Evolutionary conservation across 208 protist species (phyloP).

Genomic region (Eutreptiella sp.): DNA sequence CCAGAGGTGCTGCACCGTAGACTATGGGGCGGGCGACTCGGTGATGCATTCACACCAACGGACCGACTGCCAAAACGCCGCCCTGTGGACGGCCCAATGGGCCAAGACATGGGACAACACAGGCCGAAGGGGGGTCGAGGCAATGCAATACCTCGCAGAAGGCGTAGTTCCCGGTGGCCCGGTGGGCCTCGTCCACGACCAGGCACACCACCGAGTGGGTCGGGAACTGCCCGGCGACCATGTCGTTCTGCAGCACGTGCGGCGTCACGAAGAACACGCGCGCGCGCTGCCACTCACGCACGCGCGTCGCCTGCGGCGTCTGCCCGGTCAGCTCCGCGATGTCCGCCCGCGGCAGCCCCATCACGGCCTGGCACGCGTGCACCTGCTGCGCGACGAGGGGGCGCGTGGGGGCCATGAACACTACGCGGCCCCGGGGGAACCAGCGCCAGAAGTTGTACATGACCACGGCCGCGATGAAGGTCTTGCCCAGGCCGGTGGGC

Average conservation of each 20-base stretch:
- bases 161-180: slow-evolving; percentile 43
- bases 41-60: too few species aligned
- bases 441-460: slow-evolving; percentile 66
- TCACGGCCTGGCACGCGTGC: slow-evolving; percentile 46
- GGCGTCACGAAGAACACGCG: slow-evolving; percentile 64
- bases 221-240: slow-evolving; percentile 24
- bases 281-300: slow-evolving; percentile 37
- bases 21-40: too few species aligned
- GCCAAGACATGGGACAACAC: too few species aligned
- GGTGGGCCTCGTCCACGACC: slow-evolving; percentile 67
- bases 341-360: slow-evolving; percentile 35
- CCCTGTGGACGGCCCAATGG: too few species aligned
- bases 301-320: not conserved
- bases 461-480: slow-evolving; percentile 64
- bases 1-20: too few species aligned
- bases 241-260: slow-evolving; percentile 49
- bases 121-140: too few species aligned
- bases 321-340: slow-evolving; percentile 36
- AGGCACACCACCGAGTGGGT: slow-evolving; percentile 42
- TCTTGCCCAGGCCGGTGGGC: slow-evolving; percentile 72
- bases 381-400: slow-evolving; percentile 59
- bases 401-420: slow-evolving; percentile 65
- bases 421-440: slow-evolving; percentile 43
- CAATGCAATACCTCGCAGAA: slow-evolving; percentile 41
- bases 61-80: too few species aligned